Conservation (phyloP, 1,284 basidiomycete genomes). For the Leccinum angustisporum region DNA sequence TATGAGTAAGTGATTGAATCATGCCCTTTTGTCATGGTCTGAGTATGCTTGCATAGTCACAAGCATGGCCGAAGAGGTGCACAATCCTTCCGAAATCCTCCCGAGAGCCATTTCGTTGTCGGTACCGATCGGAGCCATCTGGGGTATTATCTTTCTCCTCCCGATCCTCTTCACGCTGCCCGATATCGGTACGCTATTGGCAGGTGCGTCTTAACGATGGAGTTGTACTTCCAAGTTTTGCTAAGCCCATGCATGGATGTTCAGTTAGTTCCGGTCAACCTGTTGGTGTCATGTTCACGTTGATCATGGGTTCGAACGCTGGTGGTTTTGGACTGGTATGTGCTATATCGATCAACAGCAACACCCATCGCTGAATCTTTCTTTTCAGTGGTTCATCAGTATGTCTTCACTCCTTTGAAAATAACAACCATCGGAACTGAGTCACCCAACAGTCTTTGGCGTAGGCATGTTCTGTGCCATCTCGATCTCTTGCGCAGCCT, state of each 20-base stretch:
- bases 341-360: not conserved
- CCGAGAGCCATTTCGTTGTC: constrained; percentile 61
- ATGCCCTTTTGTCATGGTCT: not conserved
- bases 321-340: constrained; percentile 64
- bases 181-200: constrained; percentile 53
- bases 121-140: constrained; percentile 59
- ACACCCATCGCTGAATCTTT: not conserved
- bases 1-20: constrained; percentile 42
- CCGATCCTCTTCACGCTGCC: constrained; percentile 69
- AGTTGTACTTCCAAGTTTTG: not conserved
- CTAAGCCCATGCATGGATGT: constrained; percentile 21
- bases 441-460: constrained; percentile 45
- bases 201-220: constrained; percentile 35
- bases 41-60: constrained; percentile 38
- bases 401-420: constrained; percentile 13
- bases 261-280: constrained; percentile 61
- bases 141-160: constrained; percentile 63
- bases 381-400: constrained; percentile 48
- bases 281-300: constrained; percentile 63
- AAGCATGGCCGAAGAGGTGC: constrained; percentile 67
- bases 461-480: constrained; percentile 56
- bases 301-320: constrained; percentile 58
- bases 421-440: not conserved
- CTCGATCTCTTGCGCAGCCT: constrained; percentile 63
- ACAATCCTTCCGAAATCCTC: constrained; percentile 53